Evolutionary conservation across 768 basidiomycete species (phyloP), one percentile per base, ranked within the genome.

Genomic region (Naganishia kalamii): DNA sequence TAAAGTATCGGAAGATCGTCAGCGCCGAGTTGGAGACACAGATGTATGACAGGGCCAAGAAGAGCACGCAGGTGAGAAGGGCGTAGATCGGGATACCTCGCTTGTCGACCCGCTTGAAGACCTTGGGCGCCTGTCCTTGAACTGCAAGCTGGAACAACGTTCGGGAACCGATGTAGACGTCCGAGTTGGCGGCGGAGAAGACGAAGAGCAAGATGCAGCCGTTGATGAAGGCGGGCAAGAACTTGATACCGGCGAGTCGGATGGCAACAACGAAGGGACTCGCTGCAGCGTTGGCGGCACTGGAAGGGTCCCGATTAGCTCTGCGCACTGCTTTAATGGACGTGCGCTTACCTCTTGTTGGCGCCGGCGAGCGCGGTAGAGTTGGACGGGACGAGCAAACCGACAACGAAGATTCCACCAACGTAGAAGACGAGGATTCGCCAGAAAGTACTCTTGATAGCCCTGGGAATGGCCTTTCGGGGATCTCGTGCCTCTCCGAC

Each of bases 241-340:
- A 85, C 79, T 84, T 85, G 73, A 90, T 84, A 12, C 89, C 87
- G 0, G 88, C 86, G 43, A 83, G 81, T 48, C 79, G 82, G 69
- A 92, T 71, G 21, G 89, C 90, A 68, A 92, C 87, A 62, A 92
- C 90, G 77, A 89, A 93, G 2, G 90, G 90, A 3, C 88, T 90
- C 60, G 86, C 75, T 0, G 86, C 84, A n/a, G 89, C 89, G 48
- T 52, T 52, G 6, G 51, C 51, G 23, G 32, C 51, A 52, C 83
- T 88, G 19, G 11, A 5, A 35, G 7, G 21, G 19, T 33, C 3
- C 3, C 19, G 25, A 35, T 52, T 17, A 32, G 54, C 85, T 84
- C 29, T 81, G 73, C 1, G 65, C 82, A 78, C 69, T 37, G 51
- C 35, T 33, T 62, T 52, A 49, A 46, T 29, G 21, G 17, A 35